Base-by-base conservation (phyloP, 345 rosid species). In the Acer saccharum region DNA sequence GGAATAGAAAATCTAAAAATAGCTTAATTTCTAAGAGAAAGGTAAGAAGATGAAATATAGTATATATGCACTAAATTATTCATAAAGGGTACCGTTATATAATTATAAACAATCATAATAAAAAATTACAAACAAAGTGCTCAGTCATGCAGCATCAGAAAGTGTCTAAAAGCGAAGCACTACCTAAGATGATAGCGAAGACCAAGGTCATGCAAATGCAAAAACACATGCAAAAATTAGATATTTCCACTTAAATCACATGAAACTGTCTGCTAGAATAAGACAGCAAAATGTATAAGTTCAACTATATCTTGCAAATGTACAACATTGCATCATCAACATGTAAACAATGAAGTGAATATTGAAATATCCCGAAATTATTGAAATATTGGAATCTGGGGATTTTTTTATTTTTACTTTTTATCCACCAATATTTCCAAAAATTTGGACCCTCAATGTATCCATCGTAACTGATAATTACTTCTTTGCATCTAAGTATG, bases 121-220 rank as follows among this genome's bases (percentile, higher is more conserved):
- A 18, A 73, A 3, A 43, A 23, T 62, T 43, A 23, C 2, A 44
- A 46, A 39, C 29, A 6, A 52, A 39, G 43, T 39, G 43, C 6
- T 39, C 7, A 3, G 43, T 4, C 46, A 0, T 71, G 17, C 16
- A 41, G 20, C 65, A 52, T 1, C 27, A 20, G 61, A 57, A 60
- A 70, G 39, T 64, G 48, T 29, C 18, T 39, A 61, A 54, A 69
- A 70, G 79, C 13, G 62, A 55, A 72, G 54, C 14, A 75, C 77
- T 81, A 96, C 97, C 98, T 96, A n/a, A 96, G 94, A 88, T 94
- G 99, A 80, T 89, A 96, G 10, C 87, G 87, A 70, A 94, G 97
- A 79, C 90, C 99, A 79, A 96, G 97, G 48, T 88, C 94, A 80
- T 91, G 98, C 78, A 92, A 89, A 90, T 96, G 98, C 41, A 98